Evolutionary conservation across 495 filamentous ascomycete species (phyloP), one percentile per base, ranked within the genome.

Genomic region (Lasiosphaeris hirsuta): DNA sequence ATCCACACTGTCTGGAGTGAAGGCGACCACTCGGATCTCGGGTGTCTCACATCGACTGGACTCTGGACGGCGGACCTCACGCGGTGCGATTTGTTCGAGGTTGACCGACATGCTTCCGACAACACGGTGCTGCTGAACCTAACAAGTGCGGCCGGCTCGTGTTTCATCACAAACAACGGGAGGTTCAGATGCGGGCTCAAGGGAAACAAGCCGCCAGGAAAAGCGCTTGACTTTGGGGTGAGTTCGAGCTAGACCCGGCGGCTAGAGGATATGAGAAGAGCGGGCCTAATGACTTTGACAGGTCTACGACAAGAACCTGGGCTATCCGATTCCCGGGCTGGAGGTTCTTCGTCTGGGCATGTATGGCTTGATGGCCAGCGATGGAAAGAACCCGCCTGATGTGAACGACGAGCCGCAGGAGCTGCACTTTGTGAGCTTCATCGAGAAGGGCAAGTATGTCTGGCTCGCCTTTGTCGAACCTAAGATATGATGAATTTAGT

Each of bases 41-140:
- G 65, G 14, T 68, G 65, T 47, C 38, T 68, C 15, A 68, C 65
- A 11, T 37, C 48, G 11, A 11, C 39, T 1, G 65, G 65, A 1
- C 47, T 34, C 15, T 68, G 63, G 63, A 68, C 65, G 1, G 33
- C 51, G 30, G 39, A 68, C 58, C 47, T 61, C n/a, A 17, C 14
- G 4, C 37, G 36, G 6, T 68, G 63, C 58, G 65, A 53, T 40
- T 44, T 46, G 3, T 68, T 68, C 14, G 30, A 36, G 4, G 60
- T 57, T 23, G 40, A 30, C 9, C 52, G 45, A 15, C 15, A 34
- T 17, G 10, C 35, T 23, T 7, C 8, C 17, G 43, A 45, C 54
- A 44, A 11, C 10, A 23, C 51, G 1, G 34, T 19, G 8, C 15
- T 37, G 3, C 65, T 57, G 33, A 59, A 19, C 0, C 58, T 68